Base-by-base conservation (phyloP, 805 yeast species). In the Wickerhamiella nectarea region DNA sequence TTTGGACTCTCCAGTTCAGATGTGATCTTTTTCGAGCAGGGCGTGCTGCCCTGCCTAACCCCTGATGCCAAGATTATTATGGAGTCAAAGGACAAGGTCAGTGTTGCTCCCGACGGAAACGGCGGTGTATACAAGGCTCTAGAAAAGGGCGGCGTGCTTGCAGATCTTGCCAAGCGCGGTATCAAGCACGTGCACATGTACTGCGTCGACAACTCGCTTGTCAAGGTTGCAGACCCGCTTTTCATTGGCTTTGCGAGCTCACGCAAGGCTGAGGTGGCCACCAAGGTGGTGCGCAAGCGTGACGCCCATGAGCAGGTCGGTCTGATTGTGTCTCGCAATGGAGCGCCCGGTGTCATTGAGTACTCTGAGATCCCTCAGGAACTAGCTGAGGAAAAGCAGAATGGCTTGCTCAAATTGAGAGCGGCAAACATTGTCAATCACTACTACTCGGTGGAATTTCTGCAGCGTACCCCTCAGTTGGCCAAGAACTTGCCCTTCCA, bases 381-480 rank as follows among this genome's bases (percentile, higher is more conserved):
- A 51, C 69, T 87, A 55, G 79, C 89, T 18, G 75, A 74, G 54
- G 76, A 74, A 48, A 63, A 63, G 21, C 91, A 80, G 50, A 70
- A 48, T n/a, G 57, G 62, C 44, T 67, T 78, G 48, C 69, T 91
- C 47, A 72, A 72, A 50, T 72, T 85, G 53, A 74, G 97, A 53
- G 95, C 97, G 3, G 99, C 95, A 20, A 91, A 91, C 63, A 91
- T 91, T 50, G 99, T 91, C 44, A 91, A 91, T 60, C 98, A 91
- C 63, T 91, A 87, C 63, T 91, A 89, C 63, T 78, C 87, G 3
- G 83, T 83, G 37, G 79, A 72, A n/a, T 73, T 86, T 55, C 66
- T 91, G 54, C 61, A 64, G 21, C 51, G 64, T 25, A 68, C 86
- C 48, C 78, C 80, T 4, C 57, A 66, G 71, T 75, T 50, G 59